phyloP scores from a whole-genome alignment of 805 yeast genomes.

The Candida sithepensis region DNA sequence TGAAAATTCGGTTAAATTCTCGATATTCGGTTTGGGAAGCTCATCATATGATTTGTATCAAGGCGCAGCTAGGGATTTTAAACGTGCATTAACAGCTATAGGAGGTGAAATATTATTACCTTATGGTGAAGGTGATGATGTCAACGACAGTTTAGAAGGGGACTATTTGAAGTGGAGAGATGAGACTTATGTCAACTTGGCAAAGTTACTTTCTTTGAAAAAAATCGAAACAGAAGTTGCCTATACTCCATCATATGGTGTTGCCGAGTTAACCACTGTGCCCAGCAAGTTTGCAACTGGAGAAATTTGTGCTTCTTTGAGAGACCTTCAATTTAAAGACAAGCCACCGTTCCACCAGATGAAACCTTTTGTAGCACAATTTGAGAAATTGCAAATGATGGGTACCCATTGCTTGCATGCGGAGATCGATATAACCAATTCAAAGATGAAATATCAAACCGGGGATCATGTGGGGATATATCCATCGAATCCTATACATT shows the following conservation, averaged over 20 bases:
- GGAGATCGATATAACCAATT: conserved; percentile 67
- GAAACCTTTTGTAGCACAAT: conserved; percentile 66
- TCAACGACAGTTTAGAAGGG: conserved; percentile 84
- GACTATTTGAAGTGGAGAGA: conserved; percentile 91
- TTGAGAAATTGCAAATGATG: conserved; percentile 61
- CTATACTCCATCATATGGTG: conserved; percentile 60
- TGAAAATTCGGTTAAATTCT: conserved; percentile 40
- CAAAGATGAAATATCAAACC: conserved; percentile 74
- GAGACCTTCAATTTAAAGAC: conserved; percentile 10
- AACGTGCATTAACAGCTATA: conserved; percentile 46
- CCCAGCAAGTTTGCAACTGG: conserved; percentile 25
- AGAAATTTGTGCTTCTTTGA: conserved; percentile 19
- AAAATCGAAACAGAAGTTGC: conserved; percentile 56
- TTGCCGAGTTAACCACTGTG: conserved; percentile 25
- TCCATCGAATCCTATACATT: conserved; percentile 74
- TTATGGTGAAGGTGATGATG: conserved; percentile 89
- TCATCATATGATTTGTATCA: conserved; percentile 87
- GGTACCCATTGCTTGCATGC: conserved; percentile 72
- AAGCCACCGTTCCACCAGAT: conserved; percentile 25
- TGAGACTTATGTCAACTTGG: conserved; percentile 60
- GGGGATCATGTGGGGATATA: conserved; percentile 94
- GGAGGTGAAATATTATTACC: conserved; percentile 63
- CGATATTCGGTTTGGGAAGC: conserved; percentile 88
- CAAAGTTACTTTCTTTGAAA: conserved; percentile 53
- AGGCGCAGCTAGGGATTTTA: conserved; percentile 63